Base-by-base conservation (phyloP, 441 rosid genomes). In the Omphalea diandra region DNA sequence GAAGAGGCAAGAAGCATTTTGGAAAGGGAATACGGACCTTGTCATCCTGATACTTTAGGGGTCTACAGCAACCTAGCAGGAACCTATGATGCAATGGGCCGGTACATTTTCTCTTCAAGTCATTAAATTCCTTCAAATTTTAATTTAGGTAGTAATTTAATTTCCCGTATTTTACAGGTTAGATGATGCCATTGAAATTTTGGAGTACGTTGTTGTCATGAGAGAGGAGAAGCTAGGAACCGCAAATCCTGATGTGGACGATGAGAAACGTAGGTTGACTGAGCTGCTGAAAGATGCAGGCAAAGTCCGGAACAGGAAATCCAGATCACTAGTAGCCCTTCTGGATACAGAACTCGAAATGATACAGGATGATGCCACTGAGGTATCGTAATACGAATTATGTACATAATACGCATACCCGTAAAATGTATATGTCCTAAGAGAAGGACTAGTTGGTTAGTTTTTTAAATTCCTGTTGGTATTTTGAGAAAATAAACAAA, bases 171-270 rank as follows among this genome's bases (percentile, higher is more conserved):
- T 62, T 59, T 40, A 52, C 85, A 91, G 98, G 82, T 73, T 84
- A 68, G 90, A 87, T 72, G 97, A 91, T 76, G 98, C 98, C 27
- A 93, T 93, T 68, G 87, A 86, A 70, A 84, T 93, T 68, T 52
- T 93, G 76, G 96, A 93, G 70, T 78, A 80, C 71, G 86, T 93
- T 47, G 94, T 93, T 55, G 89, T 86, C 2, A 83, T 89, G 82
- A 88, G 97, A 76, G 98, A 93, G 61, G 91, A 90, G 83, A 93
- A 90, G 84, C 92, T 93, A 7, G 98, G 98, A 76, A 93, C 97
- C 1, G 98, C 96, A 50, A 89, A 93, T 81, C 94, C 97, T 0
- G 97, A 93, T 44, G 98, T 91, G 54, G 85, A 81, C 2, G 97
- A 88, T 27, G 97, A 93, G 78, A 93, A 88, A 63, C 71, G 84